Base-by-base conservation (phyloP, 129 eudicot species). In the Centella asiatica region DNA sequence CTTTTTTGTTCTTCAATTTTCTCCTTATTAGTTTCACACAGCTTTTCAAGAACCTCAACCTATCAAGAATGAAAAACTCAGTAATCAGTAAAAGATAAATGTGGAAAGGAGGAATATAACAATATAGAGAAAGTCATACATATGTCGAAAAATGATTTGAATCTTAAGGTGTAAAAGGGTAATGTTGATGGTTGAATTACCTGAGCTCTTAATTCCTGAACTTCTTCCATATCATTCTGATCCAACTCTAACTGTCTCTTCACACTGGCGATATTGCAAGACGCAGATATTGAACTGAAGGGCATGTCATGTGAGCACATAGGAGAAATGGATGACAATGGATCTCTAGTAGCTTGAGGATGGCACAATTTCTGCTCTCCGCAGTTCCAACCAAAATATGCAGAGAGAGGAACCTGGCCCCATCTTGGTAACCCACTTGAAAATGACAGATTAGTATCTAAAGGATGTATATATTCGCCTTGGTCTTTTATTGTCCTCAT, bases 351-450 rank as follows among this genome's bases (percentile, higher is more conserved):
- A 64, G 52, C 39, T 39, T 58, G 13, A 60, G 6, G 17, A 49
- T 11, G 24, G 58, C 15, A 55, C 63, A 4, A 60, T 49, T 52
- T 57, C 50, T 53, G 57, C 22, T 77, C 80, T 65, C 65, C 49
- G 52, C 36, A 25, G 64, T 57, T 50, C 61, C 62, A 70, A 24
- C 74, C 65, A 29, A 84, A 77, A 56, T 64, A 67, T 23, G 49
- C 73, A 2, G 92, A 86, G 28, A 84, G 74, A 14, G 76, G 64
- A 48, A 84, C 84, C 25, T 75, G 77, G 29, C 92, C 92, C 86
- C 86, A 84, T 59, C 84, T 75, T 14, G 66, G 66, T 14, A 58
- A 67, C 28, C 28, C 68, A 62, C 54, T 47, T 48, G 67, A 56
- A 64, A 71, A 24, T 34, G 72, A 47, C 15, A 58, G 61, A 69